These are phyloP conservation scores for Bipolaris oryzae DNA, from an alignment of 2,329 filamentous ascomycete species.

Conservation along the genomic window DNA sequence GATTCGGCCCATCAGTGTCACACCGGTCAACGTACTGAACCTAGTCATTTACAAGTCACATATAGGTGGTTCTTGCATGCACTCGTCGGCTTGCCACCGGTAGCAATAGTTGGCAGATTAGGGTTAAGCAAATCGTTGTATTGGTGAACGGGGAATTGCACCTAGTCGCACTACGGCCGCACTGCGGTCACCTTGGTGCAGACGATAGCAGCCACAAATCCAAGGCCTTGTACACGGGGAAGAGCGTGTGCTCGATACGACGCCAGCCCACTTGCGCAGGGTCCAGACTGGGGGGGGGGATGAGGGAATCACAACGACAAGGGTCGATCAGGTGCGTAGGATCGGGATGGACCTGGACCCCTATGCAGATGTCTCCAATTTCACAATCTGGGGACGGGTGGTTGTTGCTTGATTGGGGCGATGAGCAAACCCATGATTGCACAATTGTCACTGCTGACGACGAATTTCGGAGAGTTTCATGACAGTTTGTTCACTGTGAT, in stretches of 20 bases:
- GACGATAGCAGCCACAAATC: constrained; percentile 1
- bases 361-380: not conserved
- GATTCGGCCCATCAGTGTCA: not conserved
- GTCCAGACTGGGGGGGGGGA: not conserved
- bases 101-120: not conserved
- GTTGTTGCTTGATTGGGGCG: not conserved
- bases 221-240: constrained; percentile 4
- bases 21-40: not conserved
- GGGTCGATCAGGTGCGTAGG: not conserved
- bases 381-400: not conserved
- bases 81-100: constrained; percentile 1
- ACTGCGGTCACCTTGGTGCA: constrained; percentile 4
- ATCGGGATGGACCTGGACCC: not conserved
- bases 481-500: not conserved
- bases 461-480: constrained; percentile 1
- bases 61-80: not conserved
- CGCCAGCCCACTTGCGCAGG: not conserved
- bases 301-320: too few relatives aligned
- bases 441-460: constrained; percentile 3
- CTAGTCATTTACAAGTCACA: not conserved
- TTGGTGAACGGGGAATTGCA: not conserved
- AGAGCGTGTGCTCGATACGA: not conserved
- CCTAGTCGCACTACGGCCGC: constrained; percentile 3
- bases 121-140: not conserved
- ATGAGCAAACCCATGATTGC: not conserved